A percentile compares a stretch with the other conserved stretches of the same genome.
Conservation (phyloP, 768 basidiomycete genomes). For the Leccinum uliginosum region DNA sequence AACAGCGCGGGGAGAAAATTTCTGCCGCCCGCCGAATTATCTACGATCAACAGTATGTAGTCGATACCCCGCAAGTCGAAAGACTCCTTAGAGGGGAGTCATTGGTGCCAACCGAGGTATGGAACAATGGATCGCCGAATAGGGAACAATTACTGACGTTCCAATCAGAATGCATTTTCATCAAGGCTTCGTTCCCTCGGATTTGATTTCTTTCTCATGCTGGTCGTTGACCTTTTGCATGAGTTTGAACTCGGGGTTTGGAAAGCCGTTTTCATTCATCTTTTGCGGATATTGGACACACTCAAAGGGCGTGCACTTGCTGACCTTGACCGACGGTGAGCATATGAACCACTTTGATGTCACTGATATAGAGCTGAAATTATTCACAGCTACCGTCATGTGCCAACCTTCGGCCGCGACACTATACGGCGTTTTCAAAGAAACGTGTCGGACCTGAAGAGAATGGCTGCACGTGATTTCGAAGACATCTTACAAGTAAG, state of each 20-base stretch:
- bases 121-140: background rate
- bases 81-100: background rate
- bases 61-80: background rate
- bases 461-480: too few relatives aligned
- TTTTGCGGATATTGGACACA: background rate
- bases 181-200: background rate
- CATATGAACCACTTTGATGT: background rate
- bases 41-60: background rate
- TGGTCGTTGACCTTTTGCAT: too few relatives aligned
- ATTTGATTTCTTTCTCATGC: too few relatives aligned
- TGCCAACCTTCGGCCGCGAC: background rate
- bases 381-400: background rate
- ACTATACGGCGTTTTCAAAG: background rate
- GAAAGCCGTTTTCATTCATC: background rate
- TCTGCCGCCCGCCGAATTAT: background rate
- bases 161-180: background rate
- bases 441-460: background rate
- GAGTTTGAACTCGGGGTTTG: too few relatives aligned
- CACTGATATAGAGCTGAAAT: background rate
- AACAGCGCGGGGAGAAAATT: background rate
- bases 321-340: background rate
- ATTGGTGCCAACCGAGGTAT: background rate
- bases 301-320: background rate
- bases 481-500: background rate
- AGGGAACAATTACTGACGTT: background rate